Base-by-base conservation (phyloP, 495 filamentous ascomycete genomes). In the Baudoinia panamericana region DNA sequence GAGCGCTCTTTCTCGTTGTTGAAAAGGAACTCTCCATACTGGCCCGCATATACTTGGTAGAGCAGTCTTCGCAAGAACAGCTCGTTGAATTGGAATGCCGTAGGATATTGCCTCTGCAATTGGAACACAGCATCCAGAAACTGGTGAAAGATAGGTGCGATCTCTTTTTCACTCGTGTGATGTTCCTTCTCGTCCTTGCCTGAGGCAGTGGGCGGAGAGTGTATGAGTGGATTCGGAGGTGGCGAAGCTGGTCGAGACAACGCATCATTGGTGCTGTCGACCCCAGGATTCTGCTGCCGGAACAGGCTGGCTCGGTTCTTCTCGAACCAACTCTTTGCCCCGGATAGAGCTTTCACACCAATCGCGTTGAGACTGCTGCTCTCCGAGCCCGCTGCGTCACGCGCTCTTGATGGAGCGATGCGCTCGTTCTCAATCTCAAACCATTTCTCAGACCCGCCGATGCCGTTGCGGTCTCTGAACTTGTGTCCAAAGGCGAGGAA, bases 401-500 rank as follows among this genome's bases (percentile, higher is more conserved):
- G 9, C 8, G n/a, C 22, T 5, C 43, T 37, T 3, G 43, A 35
- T 11, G 48, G 48, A 3, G 56, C 57, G 43, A 74, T 67, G 13
- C 66, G 51, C 39, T 82, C 78, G 41, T 77, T 87, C 59, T 95
- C 82, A 26, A 82, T 75, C 26, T 77, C 70, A 56, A 99, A 99
- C 87, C 87, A 99, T 55, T 92, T 93, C 39, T 96, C 90, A 46
- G 80, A 83, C 46, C 78, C 82, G 27, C 94, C 61, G 46, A 80
- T 80, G 5, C 87, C 90, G 8, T 82, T 83, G 32, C 90, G 76
- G 50, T 92, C 77, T 29, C 83, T 73, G 63, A 96, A 99, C 78
- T 93, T 93, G 56, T 99, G 88, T 6, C 90, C 90, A 58, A 93
- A 99, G 0, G 88, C 87, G 15, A 96, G 67, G 86, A 88, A 99